Evolutionary conservation across 352 stramenopile genomes (phyloP).

Genomic region (Globisporangium recalcitrans): DNA sequence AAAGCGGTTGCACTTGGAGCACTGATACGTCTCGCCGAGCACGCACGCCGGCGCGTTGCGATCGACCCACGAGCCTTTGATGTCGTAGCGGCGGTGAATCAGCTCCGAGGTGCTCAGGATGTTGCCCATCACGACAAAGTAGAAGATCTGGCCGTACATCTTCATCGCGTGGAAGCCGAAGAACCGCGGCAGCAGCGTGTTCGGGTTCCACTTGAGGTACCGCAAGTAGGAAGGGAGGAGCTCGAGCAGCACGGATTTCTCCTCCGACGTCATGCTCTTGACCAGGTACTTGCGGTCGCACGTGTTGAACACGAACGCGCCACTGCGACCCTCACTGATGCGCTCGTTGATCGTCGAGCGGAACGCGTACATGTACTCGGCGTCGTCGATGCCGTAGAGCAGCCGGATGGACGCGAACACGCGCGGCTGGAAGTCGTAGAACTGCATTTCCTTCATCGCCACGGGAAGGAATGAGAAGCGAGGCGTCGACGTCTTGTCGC

Average conservation of each 20-base stretch:
- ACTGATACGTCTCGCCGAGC: constrained; percentile 70
- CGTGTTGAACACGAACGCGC: constrained; percentile 89
- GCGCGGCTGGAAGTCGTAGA: constrained; percentile 79
- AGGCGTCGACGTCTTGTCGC: constrained; percentile 35
- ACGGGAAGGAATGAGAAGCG: constrained; percentile 64
- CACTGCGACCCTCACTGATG: constrained; percentile 84
- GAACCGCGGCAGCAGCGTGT: constrained; percentile 85
- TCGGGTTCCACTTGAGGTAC: constrained; percentile 87
- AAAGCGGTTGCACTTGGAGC: constrained; percentile 82
- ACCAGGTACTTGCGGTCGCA: constrained; percentile 88
- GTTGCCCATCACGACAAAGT: constrained; percentile 92
- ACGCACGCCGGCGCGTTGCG: constrained; percentile 76
- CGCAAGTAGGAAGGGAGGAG: constrained; percentile 79
- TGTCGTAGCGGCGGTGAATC: constrained; percentile 88
- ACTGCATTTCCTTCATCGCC: constrained; percentile 81
- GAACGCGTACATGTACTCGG: constrained; percentile 77
- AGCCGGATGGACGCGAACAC: constrained; percentile 76
- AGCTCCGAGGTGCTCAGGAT: constrained; percentile 77
- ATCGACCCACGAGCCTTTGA: constrained; percentile 90
- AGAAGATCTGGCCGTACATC: constrained; percentile 89
- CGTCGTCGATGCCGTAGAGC: constrained; percentile 63
- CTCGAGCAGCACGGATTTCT: constrained; percentile 76
- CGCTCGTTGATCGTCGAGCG: constrained; percentile 83
- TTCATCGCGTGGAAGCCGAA: constrained; percentile 88
- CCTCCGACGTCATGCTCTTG: constrained; percentile 79